Conservation (phyloP, 73 alveolate genomes). For the Paramecium pentaurelia region DNA sequence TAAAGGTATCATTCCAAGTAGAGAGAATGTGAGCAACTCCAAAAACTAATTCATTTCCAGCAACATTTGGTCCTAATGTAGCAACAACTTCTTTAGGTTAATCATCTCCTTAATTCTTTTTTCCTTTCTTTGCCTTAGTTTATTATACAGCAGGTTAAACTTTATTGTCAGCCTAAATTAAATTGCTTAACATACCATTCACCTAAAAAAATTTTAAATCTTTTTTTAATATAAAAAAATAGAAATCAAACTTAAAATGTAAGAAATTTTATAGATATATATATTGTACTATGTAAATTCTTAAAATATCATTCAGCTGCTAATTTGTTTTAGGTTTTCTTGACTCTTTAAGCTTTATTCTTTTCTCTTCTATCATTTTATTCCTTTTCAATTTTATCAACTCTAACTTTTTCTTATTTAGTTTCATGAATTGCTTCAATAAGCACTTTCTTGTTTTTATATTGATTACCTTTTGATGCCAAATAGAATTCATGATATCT, state of each 20-base stretch:
- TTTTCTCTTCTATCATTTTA: conserved; percentile 62
- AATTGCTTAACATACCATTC: conserved; percentile 30
- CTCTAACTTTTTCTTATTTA: conserved; percentile 66
- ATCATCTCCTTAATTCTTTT: conserved; percentile 1
- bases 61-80: conserved; percentile 54
- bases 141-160: neutral
- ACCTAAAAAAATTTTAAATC: conserved; percentile 37
- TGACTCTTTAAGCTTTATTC: conserved; percentile 52
- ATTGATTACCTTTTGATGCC: conserved; percentile 96
- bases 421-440: conserved; percentile 95
- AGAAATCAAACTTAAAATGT: conserved; percentile 2
- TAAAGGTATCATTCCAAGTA: conserved; percentile 97
- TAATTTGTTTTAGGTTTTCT: conserved; percentile 38
- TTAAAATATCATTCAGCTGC: conserved; percentile 14
- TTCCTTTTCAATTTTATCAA: conserved; percentile 56
- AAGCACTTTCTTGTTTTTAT: conserved; percentile 95
- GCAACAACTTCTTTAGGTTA: conserved; percentile 25
- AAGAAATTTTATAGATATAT: neutral
- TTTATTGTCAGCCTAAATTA: conserved; percentile 20
- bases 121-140: conserved; percentile 28
- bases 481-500: conserved; percentile 94
- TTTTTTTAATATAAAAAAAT: conserved; percentile 33
- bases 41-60: conserved; percentile 76
- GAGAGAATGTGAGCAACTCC: conserved; percentile 98
- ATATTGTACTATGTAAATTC: neutral